phyloP scores from a whole-genome alignment of 169 alveolate species.

The Cryptosporidium tyzzeri region DNA sequence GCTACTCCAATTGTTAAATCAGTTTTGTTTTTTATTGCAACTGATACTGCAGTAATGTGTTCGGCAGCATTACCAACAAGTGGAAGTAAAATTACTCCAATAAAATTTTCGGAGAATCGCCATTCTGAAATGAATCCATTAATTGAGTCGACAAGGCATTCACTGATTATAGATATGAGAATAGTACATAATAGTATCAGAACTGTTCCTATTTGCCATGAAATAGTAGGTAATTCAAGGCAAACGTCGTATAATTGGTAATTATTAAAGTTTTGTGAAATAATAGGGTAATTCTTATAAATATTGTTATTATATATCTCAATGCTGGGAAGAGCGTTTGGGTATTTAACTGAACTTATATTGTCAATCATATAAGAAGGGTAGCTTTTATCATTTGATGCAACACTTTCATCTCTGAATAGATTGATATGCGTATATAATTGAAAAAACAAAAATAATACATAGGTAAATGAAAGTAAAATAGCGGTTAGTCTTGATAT shows the following conservation, averaged over 20 bases:
- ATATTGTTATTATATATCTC: conserved; percentile 20
- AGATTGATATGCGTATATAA: conserved; percentile 84
- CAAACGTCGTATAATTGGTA: conserved; percentile 38
- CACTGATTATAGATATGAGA: conserved; percentile 79
- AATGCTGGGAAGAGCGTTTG: not conserved
- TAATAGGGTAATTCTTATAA: not conserved
- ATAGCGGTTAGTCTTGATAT: conserved; percentile 86
- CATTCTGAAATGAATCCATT: conserved; percentile 83
- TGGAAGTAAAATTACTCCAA: conserved; percentile 90
- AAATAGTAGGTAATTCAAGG: conserved; percentile 79
- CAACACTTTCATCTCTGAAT: conserved; percentile 81
- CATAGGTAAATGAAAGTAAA: conserved; percentile 82
- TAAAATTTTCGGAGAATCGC: conserved; percentile 84
- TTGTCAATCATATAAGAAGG: not conserved
- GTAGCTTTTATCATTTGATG: conserved; percentile 12
- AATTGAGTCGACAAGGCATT: conserved; percentile 82
- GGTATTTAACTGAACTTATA: not conserved
- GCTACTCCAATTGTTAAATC: conserved; percentile 91
- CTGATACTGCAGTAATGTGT: conserved; percentile 88
- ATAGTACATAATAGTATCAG: conserved; percentile 76
- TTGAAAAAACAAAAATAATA: conserved; percentile 85
- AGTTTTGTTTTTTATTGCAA: conserved; percentile 87
- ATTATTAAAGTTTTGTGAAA: conserved; percentile 23
- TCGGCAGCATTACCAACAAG: conserved; percentile 88
- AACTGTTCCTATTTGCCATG: conserved; percentile 78